Conservation (phyloP, 257 asterid species). For the Ajuga chamaepitys region DNA sequence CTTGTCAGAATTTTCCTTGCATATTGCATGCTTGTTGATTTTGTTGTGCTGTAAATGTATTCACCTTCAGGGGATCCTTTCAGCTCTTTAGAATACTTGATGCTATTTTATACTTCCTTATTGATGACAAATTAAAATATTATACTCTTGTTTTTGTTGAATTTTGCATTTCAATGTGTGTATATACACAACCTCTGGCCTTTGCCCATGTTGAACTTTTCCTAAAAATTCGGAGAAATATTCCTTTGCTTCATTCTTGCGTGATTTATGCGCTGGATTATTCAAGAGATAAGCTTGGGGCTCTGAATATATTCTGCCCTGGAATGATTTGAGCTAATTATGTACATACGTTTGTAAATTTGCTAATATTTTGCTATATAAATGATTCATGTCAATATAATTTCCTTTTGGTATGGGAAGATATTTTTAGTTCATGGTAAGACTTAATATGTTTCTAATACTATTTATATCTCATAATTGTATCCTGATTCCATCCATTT, state of each 20-base stretch:
- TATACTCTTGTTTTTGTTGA: slow-evolving; percentile 1
- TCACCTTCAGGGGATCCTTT: slow-evolving; percentile 8
- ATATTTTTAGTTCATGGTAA: background rate
- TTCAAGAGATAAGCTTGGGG: background rate
- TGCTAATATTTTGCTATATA: background rate
- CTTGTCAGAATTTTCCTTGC: background rate
- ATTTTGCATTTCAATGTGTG: background rate
- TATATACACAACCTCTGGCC: background rate
- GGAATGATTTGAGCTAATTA: background rate
- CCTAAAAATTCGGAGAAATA: background rate
- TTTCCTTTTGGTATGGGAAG: background rate
- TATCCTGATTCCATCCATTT: background rate
- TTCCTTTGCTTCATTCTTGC: background rate
- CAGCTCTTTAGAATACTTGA: background rate
- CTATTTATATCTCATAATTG: background rate
- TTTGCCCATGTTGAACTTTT: background rate
- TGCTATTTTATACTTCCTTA: background rate
- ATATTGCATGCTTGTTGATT: background rate
- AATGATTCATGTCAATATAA: background rate
- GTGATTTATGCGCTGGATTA: background rate
- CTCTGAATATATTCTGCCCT: background rate
- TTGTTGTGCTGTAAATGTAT: background rate
- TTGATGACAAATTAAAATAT: background rate
- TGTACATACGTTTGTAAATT: background rate
- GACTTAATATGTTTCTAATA: background rate